These are phyloP conservation scores for Symbiodinium natans DNA, from an alignment of 73 alveolate genomes.

Conservation along the genomic window DNA sequence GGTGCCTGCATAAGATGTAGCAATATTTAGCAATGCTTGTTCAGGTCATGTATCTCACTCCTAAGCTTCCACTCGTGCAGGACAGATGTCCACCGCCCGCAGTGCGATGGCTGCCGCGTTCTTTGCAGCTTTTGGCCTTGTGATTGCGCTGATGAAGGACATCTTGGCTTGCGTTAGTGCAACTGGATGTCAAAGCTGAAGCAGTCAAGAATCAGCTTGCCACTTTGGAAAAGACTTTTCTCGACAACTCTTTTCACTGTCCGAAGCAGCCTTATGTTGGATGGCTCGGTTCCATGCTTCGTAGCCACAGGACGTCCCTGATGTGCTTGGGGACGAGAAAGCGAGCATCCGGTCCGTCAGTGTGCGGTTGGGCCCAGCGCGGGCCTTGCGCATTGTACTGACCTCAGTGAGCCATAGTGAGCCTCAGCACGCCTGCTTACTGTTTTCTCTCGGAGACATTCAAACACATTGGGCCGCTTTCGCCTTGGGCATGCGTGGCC, in stretches of 20 bases:
- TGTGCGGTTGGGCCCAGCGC: slow-evolving; percentile 72
- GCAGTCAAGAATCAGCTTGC: no score
- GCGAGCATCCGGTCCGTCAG: slow-evolving; percentile 39
- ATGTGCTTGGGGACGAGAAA: slow-evolving; percentile 72
- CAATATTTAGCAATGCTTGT: not conserved
- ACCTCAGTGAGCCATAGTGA: not conserved
- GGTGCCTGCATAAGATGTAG: not conserved
- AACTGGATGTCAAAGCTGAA: not conserved
- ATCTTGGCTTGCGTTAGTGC: not conserved
- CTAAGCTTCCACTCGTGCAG: not conserved
- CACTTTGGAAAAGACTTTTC: no score
- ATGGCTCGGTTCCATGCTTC: not conserved
- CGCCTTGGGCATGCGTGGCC: not conserved
- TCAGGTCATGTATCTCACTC: not conserved
- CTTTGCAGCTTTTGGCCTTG: slow-evolving; percentile 87
- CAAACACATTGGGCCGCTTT: no score
- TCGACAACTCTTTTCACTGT: no score
- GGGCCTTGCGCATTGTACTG: slow-evolving; percentile 27
- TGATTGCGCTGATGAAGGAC: slow-evolving; percentile 87
- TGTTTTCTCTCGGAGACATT: no score
- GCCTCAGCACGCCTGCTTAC: not conserved
- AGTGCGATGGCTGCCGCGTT: slow-evolving; percentile 60
- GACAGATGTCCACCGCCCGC: slow-evolving; percentile 44
- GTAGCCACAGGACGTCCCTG: slow-evolving; percentile 73
- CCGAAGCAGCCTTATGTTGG: not conserved